These are phyloP conservation scores for Neckera pumila DNA, from an alignment of 225 moss, liverwort and hornwort species.

Conservation along the genomic window DNA sequence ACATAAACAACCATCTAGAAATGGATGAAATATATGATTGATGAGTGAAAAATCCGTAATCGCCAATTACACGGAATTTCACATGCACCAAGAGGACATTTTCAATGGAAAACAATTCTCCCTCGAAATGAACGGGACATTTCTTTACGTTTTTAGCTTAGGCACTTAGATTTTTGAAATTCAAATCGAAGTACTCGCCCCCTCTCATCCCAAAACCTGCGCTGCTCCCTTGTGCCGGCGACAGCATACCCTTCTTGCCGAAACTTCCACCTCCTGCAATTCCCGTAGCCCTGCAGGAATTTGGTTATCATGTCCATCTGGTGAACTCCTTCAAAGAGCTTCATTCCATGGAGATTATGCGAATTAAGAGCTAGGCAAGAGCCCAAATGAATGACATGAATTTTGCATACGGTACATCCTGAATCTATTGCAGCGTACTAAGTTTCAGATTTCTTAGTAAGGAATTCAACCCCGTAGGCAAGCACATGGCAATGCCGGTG, in stretches of 20 bases:
- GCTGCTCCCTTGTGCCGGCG: not conserved
- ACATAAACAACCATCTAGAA: no score
- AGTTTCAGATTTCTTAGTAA: not conserved
- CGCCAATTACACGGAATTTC: no score
- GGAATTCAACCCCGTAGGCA: not conserved
- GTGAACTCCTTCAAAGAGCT: not conserved
- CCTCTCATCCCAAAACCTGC: not conserved
- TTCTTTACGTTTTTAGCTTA: not conserved
- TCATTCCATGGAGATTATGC: not conserved
- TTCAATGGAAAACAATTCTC: no score
- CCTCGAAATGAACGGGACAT: no score
- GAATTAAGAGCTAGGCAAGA: not conserved
- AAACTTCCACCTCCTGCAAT: not conserved
- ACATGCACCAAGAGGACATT: no score
- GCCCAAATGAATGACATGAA: not conserved
- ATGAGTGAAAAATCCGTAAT: no score
- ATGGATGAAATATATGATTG: no score
- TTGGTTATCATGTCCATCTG: not conserved
- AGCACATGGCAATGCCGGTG: not conserved
- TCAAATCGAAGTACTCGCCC: not conserved
- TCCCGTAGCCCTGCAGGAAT: not conserved
- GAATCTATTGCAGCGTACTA: not conserved
- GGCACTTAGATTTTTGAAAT: not conserved
- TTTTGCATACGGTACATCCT: not conserved
- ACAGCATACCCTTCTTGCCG: not conserved